These are phyloP conservation scores for Leccinum subatratum DNA, from an alignment of 1,284 basidiomycete genomes.

Conservation along the genomic window DNA sequence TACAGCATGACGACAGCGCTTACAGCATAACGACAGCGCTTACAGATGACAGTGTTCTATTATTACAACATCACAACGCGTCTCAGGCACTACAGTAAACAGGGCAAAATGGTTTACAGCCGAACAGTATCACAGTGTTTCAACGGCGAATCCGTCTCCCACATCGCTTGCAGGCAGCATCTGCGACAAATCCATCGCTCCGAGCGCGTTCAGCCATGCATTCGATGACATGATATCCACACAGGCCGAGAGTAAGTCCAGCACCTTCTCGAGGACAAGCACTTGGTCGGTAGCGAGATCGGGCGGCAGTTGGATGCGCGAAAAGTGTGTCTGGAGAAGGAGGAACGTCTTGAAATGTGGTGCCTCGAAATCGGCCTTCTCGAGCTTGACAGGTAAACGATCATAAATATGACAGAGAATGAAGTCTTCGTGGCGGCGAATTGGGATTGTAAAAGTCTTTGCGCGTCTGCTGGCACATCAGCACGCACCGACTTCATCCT, in stretches of 20 bases:
- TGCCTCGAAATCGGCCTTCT: conserved; percentile 79
- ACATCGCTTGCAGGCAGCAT: conserved; percentile 99
- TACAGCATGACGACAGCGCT: no score
- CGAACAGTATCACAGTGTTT: conserved; percentile 42
- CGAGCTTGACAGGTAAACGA: conserved; percentile 78
- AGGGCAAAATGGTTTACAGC: no score
- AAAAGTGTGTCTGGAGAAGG: conserved; percentile 95
- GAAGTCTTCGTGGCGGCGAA: conserved; percentile 85
- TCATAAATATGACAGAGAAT: conserved; percentile 73
- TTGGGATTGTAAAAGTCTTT: conserved; percentile 99
- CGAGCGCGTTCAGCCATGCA: conserved; percentile 88
- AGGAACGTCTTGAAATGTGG: conserved; percentile 99
- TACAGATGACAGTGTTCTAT: no score
- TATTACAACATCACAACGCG: no score
- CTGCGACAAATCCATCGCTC: conserved; percentile 98
- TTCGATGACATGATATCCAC: conserved; percentile 95
- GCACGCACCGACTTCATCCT: conserved; percentile 88
- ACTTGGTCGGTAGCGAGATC: conserved; percentile 92
- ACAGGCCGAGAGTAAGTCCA: conserved; percentile 87
- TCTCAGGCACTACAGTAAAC: no score
- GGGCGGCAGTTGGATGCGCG: conserved; percentile 83
- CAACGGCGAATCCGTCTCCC: conserved; percentile 93
- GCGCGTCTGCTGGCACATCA: conserved; percentile 95
- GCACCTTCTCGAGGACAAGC: conserved; percentile 81
- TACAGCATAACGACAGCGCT: no score